Evolutionary conservation across 2,329 filamentous ascomycete genomes (phyloP).

Genomic region (Verticillium nubilum): DNA sequence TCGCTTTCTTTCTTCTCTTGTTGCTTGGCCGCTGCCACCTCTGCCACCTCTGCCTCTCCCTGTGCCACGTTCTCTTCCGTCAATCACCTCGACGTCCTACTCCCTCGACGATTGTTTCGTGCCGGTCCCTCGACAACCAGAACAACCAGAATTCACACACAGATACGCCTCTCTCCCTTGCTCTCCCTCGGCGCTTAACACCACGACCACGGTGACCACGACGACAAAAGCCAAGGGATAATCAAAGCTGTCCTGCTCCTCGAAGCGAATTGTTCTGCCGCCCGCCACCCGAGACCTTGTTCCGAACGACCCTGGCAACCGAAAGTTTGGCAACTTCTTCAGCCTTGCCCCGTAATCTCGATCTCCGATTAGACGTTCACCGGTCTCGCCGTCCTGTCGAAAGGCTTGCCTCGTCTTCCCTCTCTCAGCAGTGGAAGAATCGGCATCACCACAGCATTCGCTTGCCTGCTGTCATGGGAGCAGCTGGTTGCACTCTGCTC

Average conservation of each 20-base stretch:
- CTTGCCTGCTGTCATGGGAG: slow-evolving; percentile 1
- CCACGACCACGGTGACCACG: neutral
- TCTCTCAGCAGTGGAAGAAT: neutral
- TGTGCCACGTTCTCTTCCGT: neutral
- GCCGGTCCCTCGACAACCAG: neutral
- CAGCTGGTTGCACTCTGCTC: neutral
- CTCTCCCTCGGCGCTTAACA: neutral
- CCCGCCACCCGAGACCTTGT: neutral
- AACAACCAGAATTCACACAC: too few species aligned
- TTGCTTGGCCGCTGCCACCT: neutral
- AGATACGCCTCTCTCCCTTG: neutral
- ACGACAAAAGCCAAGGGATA: neutral
- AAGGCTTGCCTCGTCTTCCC: neutral
- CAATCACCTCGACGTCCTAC: neutral
- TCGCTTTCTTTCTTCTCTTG: slow-evolving; percentile 2
- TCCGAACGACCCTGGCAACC: neutral
- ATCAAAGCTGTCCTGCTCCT: neutral
- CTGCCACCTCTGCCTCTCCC: neutral
- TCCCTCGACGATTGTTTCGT: slow-evolving; percentile 4
- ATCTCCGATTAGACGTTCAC: neutral
- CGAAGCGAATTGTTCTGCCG: neutral
- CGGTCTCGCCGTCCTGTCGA: neutral
- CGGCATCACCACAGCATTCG: neutral
- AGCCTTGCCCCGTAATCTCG: neutral
- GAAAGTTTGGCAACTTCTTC: neutral